phyloP scores from a whole-genome alignment of 2,329 filamentous ascomycete species.

The Akanthomyces uredinophilus region DNA sequence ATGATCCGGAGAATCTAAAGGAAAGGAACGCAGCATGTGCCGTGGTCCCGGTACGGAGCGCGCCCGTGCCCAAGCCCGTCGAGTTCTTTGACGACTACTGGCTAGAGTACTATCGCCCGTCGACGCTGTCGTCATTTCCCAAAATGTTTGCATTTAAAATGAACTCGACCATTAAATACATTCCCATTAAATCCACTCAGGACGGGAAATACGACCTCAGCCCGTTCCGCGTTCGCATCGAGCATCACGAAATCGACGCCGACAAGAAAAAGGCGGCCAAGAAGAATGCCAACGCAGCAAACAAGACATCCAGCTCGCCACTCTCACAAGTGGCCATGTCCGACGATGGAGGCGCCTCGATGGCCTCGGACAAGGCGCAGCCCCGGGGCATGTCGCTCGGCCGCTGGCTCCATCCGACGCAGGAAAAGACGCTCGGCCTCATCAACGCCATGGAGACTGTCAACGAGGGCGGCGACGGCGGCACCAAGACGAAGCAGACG shows the following conservation, averaged over 20 bases:
- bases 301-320: slow-evolving; percentile 35
- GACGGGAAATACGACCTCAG: slow-evolving; percentile 77
- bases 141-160: slow-evolving; percentile 93
- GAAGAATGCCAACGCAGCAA: slow-evolving; percentile 62
- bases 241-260: slow-evolving; percentile 48
- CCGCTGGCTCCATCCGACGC: slow-evolving; percentile 54
- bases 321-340: slow-evolving; percentile 21
- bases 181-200: slow-evolving; percentile 67
- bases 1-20: slow-evolving; percentile 56
- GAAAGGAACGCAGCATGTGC: background rate
- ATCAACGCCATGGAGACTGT: slow-evolving; percentile 17
- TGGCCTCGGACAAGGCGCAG: slow-evolving; percentile 33
- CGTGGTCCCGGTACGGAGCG: slow-evolving; percentile 30
- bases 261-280: slow-evolving; percentile 62
- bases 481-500: slow-evolving; percentile 49
- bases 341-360: slow-evolving; percentile 38
- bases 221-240: slow-evolving; percentile 76
- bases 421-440: slow-evolving; percentile 27
- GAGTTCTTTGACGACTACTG: slow-evolving; percentile 86
- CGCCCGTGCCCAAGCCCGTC: slow-evolving; percentile 40
- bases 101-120: slow-evolving; percentile 92
- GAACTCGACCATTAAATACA: slow-evolving; percentile 81
- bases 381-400: slow-evolving; percentile 51
- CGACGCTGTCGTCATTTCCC: slow-evolving; percentile 78
- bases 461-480: slow-evolving; percentile 18